Base-by-base conservation (phyloP, 345 rosid species). In the Angophora floribunda region DNA sequence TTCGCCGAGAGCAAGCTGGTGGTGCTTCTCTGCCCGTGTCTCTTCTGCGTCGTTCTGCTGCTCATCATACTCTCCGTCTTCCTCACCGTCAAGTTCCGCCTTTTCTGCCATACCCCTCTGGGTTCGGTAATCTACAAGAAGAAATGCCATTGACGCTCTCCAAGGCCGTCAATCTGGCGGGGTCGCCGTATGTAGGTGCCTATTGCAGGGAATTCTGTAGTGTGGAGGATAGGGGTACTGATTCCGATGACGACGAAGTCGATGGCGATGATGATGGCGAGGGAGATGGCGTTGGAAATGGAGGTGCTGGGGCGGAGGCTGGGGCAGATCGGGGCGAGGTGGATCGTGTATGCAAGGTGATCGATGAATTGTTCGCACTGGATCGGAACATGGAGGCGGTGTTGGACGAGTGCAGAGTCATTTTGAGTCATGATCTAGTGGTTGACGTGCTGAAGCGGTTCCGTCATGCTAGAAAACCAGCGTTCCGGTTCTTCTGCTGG, bases 331-430 rank as follows among this genome's bases (percentile, higher is more conserved):
- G 91, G 0, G 85, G 86, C 86, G 97, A 95, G 92, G 95, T 95
- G 32, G 95, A 92, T 87, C 93, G 94, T 88, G 95, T 97, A 32
- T 95, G 99, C 94, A 95, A 94, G 94, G 95, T 96, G 94, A 97
- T 98, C 53, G 96, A 96, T 45, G 98, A 96, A 91, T 93, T 98
- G 92, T 95, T 97, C 63, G 92, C 93, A 3, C 90, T 95, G 86
- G 99, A 98, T 91, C 92, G 96, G 50, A 98, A 98, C 90, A 94
- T 97, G 99, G 99, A 98, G 91, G 95, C 98, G 3, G 98, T 97
- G 89, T 93, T 98, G 53, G 97, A 96, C 89, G 97, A 94, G 91
- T 94, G 94, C 91, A 91, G 94, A 7, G 86, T 97, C 13, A 85
- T 88, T 82, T 87, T 96, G 65, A 92, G 97, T 1, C 95, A 92